These are phyloP conservation scores for Spinacia oleracea DNA, from an alignment of 179 eudicot species.

Conservation along the genomic window DNA sequence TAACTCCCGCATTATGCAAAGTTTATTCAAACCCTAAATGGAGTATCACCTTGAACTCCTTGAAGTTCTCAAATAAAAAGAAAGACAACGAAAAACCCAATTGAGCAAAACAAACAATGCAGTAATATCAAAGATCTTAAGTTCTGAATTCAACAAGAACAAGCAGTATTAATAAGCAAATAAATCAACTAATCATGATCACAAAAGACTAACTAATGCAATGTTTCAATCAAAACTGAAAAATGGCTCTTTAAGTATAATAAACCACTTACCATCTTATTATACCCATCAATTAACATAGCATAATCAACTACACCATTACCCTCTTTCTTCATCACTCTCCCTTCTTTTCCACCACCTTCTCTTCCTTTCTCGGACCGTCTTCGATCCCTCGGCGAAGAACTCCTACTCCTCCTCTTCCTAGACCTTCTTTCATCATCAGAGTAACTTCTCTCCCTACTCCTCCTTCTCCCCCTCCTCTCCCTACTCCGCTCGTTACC, in stretches of 20 bases:
- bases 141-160: not conserved
- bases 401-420: slow-evolving; percentile 41
- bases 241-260: not conserved
- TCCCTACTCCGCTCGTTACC: slow-evolving; percentile 27
- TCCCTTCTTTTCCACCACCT: slow-evolving; percentile 35
- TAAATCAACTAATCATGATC: not conserved
- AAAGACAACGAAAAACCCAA: not conserved
- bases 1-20: not conserved
- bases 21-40: not conserved
- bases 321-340: slow-evolving; percentile 32
- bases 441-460: slow-evolving; percentile 20
- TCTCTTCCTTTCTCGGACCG: slow-evolving; percentile 32
- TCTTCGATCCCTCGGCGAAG: slow-evolving; percentile 39
- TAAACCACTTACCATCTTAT: slow-evolving; percentile 57
- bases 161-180: not conserved
- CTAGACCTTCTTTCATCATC: slow-evolving; percentile 14
- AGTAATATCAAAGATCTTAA: not conserved
- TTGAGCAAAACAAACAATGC: slow-evolving; percentile 8
- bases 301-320: slow-evolving; percentile 55
- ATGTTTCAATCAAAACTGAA: not conserved
- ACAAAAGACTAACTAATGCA: not conserved
- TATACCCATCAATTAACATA: slow-evolving; percentile 60
- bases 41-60: not conserved
- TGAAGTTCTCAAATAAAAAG: not conserved
- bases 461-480: slow-evolving; percentile 29